Evolutionary conservation across 2,329 filamentous ascomycete genomes (phyloP), one percentile per base, ranked within the genome.

Genomic region (Daldinia sp.): DNA sequence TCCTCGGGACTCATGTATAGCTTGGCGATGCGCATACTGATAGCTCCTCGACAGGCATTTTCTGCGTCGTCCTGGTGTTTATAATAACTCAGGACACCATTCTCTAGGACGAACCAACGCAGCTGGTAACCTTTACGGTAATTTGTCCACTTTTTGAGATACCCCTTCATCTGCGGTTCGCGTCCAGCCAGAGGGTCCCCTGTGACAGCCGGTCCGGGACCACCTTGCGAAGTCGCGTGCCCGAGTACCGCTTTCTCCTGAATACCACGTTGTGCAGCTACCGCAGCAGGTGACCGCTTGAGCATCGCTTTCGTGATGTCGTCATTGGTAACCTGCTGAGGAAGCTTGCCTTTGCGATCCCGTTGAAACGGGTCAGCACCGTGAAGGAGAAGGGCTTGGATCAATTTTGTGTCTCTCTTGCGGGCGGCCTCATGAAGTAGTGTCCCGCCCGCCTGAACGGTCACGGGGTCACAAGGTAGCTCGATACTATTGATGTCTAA

Each of bases 81-180:
- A 84, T 98, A 99, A 82, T 99, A 99, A 81, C 96, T 98, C 73
- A 99, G 81, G 12, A 99, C 95, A 12, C 96, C 96, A 78, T 99
- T 96, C 78, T 99, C 96, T 7, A 99, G 88, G 13, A 98, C 96
- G 78, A 99, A 99, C 94, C 95, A 99, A 67, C 96, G 88, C 71
- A 99, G 81, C 82, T 99, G 97, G 82, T 98, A 99, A 7, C 96
- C 96, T 78, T 93, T 94, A 23, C 95, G 94, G 79, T 99, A 99
- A 79, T 99, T 99, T 54, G 96, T 99, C 96, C 96, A 99, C 80
- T 99, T 99, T 82, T 98, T 98, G 63, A 99, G 85, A 79, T 98
- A 99, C 6, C 96, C 96, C 82, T 97, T 98, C 93, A 99, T 98
- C 81, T 98, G 95, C 18, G 93, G 92, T 77, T 99, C 96, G 73